phyloP scores from a whole-genome alignment of 306 rosid species.

The Abrus pulchellus region DNA sequence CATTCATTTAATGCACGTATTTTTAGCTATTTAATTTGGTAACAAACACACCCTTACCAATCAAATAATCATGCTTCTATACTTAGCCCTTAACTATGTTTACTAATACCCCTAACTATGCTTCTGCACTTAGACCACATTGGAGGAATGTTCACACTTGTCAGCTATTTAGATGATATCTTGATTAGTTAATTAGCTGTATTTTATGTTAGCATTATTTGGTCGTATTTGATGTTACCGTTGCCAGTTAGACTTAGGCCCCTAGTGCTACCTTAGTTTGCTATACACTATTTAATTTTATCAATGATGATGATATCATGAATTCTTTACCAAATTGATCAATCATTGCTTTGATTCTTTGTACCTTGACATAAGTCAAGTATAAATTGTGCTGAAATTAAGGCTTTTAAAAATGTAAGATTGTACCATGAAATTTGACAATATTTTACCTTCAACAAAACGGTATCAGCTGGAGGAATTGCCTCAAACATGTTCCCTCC shows the following conservation, averaged over 20 bases:
- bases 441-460: slow-evolving; percentile 46
- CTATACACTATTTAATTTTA: neutral
- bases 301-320: neutral
- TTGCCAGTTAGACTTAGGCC: neutral
- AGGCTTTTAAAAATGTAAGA: neutral
- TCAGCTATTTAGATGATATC: neutral
- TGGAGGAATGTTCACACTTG: neutral
- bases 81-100: neutral
- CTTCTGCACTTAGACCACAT: too few relatives aligned
- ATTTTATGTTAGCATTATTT: neutral
- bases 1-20: too few relatives aligned
- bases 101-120: neutral
- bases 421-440: neutral
- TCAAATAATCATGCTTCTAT: neutral
- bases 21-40: too few relatives aligned
- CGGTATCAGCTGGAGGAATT: slow-evolving; percentile 32
- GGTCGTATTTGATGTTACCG: too few relatives aligned
- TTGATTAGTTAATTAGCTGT: neutral
- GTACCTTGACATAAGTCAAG: neutral
- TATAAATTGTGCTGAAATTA: neutral
- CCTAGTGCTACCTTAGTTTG: neutral
- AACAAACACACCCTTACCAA: too few relatives aligned
- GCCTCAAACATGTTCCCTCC: slow-evolving; percentile 35
- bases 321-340: neutral
- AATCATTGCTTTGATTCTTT: neutral